phyloP scores from a whole-genome alignment of 208 protist species.

The Leptomonas seymouri region DNA sequence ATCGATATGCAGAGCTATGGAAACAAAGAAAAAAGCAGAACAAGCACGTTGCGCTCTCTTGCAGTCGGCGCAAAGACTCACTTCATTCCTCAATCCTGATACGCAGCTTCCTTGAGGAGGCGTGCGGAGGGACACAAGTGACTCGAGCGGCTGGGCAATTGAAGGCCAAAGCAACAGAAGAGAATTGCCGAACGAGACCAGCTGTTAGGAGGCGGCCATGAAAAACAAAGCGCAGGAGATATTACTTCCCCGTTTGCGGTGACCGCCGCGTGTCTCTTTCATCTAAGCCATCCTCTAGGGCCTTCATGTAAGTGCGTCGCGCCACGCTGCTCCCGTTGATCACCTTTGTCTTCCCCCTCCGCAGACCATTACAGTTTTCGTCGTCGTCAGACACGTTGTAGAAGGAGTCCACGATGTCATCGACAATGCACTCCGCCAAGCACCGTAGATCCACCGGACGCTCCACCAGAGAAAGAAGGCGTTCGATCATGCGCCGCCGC shows the following conservation, averaged over 20 bases:
- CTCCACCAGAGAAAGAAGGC: conserved; percentile 33
- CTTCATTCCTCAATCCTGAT: no score
- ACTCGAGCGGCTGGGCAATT: no score
- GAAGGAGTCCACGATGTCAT: conserved; percentile 51
- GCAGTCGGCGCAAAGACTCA: no score
- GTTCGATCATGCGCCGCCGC: conserved; percentile 33
- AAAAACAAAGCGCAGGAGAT: neutral
- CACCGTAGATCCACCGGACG: conserved; percentile 40
- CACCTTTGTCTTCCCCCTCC: conserved; percentile 17
- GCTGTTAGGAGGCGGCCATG: no score
- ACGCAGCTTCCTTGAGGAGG: no score
- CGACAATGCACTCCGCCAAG: conserved; percentile 53
- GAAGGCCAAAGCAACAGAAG: neutral
- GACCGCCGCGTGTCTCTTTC: conserved; percentile 26
- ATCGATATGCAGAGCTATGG: no score
- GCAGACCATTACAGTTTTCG: neutral
- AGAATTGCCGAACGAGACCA: no score
- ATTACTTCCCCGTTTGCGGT: conserved; percentile 1
- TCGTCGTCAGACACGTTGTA: neutral
- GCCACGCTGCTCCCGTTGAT: conserved; percentile 49
- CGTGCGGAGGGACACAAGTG: no score
- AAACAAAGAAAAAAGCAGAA: no score
- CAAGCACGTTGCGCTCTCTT: no score
- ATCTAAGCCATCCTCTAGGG: conserved; percentile 41
- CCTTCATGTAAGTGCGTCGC: conserved; percentile 47